A percentile compares a stretch with the other conserved stretches of the same genome.
These are phyloP conservation scores for Pseudopyrenochaeta lycopersici DNA, from an alignment of 2,329 filamentous ascomycete species.

Conservation along the genomic window DNA sequence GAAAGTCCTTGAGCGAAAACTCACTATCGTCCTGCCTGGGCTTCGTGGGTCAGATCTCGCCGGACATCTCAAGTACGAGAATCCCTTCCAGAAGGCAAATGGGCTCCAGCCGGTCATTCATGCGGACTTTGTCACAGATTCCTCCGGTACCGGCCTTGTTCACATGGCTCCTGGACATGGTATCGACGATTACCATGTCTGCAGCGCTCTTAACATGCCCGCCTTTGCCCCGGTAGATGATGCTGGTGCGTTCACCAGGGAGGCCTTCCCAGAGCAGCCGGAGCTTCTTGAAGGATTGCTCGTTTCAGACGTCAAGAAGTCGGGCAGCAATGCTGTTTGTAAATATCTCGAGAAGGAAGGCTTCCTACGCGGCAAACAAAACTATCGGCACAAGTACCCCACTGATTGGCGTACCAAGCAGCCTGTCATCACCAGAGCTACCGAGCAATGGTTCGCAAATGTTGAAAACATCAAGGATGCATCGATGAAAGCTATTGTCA, in stretches of 20 bases:
- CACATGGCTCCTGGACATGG: slow-evolving; percentile 95
- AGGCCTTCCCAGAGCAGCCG: slow-evolving; percentile 77
- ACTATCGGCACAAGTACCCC: slow-evolving; percentile 89
- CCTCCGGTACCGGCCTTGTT: slow-evolving; percentile 94
- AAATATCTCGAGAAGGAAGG: slow-evolving; percentile 64
- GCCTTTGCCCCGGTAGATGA: slow-evolving; percentile 86
- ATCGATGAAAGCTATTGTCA: slow-evolving; percentile 73
- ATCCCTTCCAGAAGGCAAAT: slow-evolving; percentile 70
- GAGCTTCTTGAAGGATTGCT: slow-evolving; percentile 73
- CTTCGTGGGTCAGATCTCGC: slow-evolving; percentile 73
- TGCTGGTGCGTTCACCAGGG: slow-evolving; percentile 79
- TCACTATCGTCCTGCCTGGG: slow-evolving; percentile 62
- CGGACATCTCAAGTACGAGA: slow-evolving; percentile 70
- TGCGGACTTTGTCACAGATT: slow-evolving; percentile 86
- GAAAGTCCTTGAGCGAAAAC: slow-evolving; percentile 39
- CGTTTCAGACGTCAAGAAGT: slow-evolving; percentile 72
- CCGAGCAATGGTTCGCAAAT: slow-evolving; percentile 97
- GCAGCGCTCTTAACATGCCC: slow-evolving; percentile 72
- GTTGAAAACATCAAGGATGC: slow-evolving; percentile 81
- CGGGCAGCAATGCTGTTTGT: slow-evolving; percentile 68
- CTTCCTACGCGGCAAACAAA: slow-evolving; percentile 73
- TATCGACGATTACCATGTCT: slow-evolving; percentile 93
- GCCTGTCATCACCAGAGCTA: slow-evolving; percentile 89
- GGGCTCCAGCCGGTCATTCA: slow-evolving; percentile 77
- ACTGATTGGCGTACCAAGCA: slow-evolving; percentile 98